A percentile compares a stretch with the other conserved stretches of the same genome.
Conservation (phyloP, 106 monocot genomes). For the Dioscorea zingiberensis region DNA sequence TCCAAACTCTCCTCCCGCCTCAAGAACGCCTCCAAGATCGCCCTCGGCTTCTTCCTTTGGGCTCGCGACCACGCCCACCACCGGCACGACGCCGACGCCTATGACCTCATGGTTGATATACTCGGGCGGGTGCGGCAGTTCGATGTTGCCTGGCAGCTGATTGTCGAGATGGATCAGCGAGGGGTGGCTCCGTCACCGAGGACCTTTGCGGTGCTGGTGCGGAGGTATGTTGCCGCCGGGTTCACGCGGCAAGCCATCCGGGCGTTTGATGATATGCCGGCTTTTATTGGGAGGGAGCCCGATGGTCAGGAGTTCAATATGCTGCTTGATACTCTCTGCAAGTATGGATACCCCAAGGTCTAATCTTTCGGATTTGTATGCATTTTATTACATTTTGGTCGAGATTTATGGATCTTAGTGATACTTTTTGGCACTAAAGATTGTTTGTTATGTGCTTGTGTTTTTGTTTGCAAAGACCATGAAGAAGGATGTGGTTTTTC, state of each 20-base stretch:
- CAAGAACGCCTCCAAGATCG: constrained; percentile 78
- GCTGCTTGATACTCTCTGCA: constrained; percentile 91
- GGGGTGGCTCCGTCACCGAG: constrained; percentile 37
- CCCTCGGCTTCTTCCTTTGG: constrained; percentile 76
- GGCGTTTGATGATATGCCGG: constrained; percentile 93
- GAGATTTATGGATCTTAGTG: not conserved
- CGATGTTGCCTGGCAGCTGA: constrained; percentile 80
- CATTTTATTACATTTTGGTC: not conserved
- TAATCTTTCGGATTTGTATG: not conserved
- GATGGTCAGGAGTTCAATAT: constrained; percentile 47
- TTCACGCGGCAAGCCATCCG: constrained; percentile 68
- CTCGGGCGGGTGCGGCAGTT: constrained; percentile 77
- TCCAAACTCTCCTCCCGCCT: constrained; percentile 87
- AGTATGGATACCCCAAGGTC: constrained; percentile 91
- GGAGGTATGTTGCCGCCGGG: constrained; percentile 73
- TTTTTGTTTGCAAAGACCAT: not conserved
- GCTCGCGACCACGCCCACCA: constrained; percentile 42
- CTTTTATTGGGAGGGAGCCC: constrained; percentile 66
- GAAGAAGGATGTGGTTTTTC: too few relatives aligned
- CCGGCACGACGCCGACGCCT: constrained; percentile 37
- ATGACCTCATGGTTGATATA: constrained; percentile 67
- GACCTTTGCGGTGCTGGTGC: constrained; percentile 57
- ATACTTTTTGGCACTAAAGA: not conserved
- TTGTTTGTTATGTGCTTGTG: not conserved
- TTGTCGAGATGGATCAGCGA: constrained; percentile 69